Conservation (phyloP, 2,329 filamentous ascomycete species). For the Cercospora janseana region DNA sequence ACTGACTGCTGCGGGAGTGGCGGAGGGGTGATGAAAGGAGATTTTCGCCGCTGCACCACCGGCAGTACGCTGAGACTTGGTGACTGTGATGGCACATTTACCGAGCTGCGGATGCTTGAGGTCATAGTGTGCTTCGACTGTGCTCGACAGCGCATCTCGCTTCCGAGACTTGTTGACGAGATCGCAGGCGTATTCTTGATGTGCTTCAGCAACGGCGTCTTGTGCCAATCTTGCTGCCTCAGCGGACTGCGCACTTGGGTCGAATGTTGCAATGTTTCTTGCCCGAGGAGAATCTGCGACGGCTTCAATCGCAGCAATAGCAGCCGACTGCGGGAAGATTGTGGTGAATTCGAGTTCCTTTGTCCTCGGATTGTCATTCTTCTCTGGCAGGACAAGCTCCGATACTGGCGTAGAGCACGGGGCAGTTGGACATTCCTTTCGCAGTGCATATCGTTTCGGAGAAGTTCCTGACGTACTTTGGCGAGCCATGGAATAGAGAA, state of each 20-base stretch:
- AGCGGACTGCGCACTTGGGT: constrained; percentile 63
- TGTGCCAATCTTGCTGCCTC: constrained; percentile 62
- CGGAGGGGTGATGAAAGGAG: constrained; percentile 41
- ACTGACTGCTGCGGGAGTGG: constrained; percentile 42
- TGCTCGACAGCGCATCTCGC: constrained; percentile 26
- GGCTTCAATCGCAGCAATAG: constrained; percentile 47
- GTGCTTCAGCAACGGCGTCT: constrained; percentile 58
- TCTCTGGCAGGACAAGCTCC: constrained; percentile 27
- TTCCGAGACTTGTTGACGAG: constrained; percentile 60
- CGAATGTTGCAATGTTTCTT: constrained; percentile 60
- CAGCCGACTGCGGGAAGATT: constrained; percentile 50
- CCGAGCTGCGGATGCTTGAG: constrained; percentile 49
- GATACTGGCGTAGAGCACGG: constrained; percentile 27
- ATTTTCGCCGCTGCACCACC: constrained; percentile 29
- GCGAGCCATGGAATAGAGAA: constrained; percentile 32
- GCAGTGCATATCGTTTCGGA: constrained; percentile 27
- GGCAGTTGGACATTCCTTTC: constrained; percentile 28
- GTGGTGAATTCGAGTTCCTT: constrained; percentile 23
- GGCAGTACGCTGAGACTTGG: constrained; percentile 33
- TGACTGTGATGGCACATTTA: constrained; percentile 43
- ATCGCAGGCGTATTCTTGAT: constrained; percentile 66
- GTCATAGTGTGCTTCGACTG: constrained; percentile 42
- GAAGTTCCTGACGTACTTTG: constrained; percentile 7
- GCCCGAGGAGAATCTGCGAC: constrained; percentile 48
- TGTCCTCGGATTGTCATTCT: not conserved